These are phyloP conservation scores for Calendula officinalis DNA, from an alignment of 129 eudicot genomes.

Conservation along the genomic window DNA sequence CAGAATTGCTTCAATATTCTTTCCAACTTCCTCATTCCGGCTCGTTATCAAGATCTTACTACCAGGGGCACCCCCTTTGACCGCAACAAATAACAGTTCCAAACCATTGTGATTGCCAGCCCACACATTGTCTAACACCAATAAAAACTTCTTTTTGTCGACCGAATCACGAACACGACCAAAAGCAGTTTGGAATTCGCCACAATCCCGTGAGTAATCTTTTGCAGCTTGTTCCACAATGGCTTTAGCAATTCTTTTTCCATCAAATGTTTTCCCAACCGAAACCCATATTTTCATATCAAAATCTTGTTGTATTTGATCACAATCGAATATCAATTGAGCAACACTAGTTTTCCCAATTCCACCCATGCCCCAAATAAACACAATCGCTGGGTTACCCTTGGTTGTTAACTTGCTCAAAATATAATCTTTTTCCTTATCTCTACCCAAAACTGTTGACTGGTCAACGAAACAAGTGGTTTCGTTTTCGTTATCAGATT, in stretches of 20 bases:
- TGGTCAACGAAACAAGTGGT: background rate
- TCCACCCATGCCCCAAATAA: conserved; percentile 24
- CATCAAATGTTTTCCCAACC: background rate
- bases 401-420: conserved; percentile 5
- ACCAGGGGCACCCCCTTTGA: conserved; percentile 17
- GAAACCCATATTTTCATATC: background rate
- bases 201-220: background rate
- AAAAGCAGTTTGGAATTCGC: too few relatives aligned
- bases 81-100: background rate
- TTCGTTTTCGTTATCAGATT: too few relatives aligned
- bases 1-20: background rate
- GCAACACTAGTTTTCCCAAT: conserved; percentile 13
- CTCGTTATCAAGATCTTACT: conserved; percentile 7
- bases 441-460: background rate
- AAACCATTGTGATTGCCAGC: background rate
- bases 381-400: background rate
- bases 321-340: background rate
- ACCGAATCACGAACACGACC: background rate
- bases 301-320: conserved; percentile 1
- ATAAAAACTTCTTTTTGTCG: conserved; percentile 5
- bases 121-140: conserved; percentile 17
- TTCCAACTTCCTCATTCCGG: conserved; percentile 17
- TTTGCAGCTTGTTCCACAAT: background rate
- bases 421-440: conserved; percentile 2
- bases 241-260: conserved; percentile 1